Evolutionary conservation across 2,329 filamentous ascomycete species (phyloP), one percentile per base, ranked within the genome.

Genomic region (Venturia nashicola): DNA sequence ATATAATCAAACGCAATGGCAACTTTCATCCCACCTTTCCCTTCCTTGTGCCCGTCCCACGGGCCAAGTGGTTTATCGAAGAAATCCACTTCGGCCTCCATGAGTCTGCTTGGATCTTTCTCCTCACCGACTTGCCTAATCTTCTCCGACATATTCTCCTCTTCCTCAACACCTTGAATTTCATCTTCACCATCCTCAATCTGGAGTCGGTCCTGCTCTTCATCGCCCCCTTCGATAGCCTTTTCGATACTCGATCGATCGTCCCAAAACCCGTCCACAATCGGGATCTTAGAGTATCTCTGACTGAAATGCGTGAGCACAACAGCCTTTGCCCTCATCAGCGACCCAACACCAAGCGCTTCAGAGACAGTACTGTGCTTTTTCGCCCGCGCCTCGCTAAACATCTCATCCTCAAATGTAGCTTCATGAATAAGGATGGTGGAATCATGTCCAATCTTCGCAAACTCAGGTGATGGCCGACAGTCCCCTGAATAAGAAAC

Each of bases 241-340:
- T 36, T 48, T 20, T 34, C 55, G 42, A 61, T 23, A 7, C 57
- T 23, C 2, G 23, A 32, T 9, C 18, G 27, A 6, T 65, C n/a
- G n/a, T 43, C 32, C 63, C 57, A 54, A 9, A 55, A 34, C 5
- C 39, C 48, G 5, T 65, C 59, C 4, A 84, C 74, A 2, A 80
- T 77, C 1, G 83, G 86, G 42, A 85, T 79, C 75, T 93, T 93
- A 70, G 90, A 88, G 74, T 99, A 99, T 8, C 94, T 83, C 77
- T 99, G 94, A 64, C 87, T 92, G 76, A 99, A 99, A 74, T 99
- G 94, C 8, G 94, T 99, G 60, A 99, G 80, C 64, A 99, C 77
- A 18, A 94, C 86, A 18, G 89, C 82, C 67, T 86, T 84, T 0
- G 92, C 94, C 36, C 82, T 76, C 94, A 99, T 99, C 57, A 79